These are phyloP conservation scores for Lactifluus hygrophoroides DNA, from an alignment of 768 basidiomycete species.

Conservation along the genomic window DNA sequence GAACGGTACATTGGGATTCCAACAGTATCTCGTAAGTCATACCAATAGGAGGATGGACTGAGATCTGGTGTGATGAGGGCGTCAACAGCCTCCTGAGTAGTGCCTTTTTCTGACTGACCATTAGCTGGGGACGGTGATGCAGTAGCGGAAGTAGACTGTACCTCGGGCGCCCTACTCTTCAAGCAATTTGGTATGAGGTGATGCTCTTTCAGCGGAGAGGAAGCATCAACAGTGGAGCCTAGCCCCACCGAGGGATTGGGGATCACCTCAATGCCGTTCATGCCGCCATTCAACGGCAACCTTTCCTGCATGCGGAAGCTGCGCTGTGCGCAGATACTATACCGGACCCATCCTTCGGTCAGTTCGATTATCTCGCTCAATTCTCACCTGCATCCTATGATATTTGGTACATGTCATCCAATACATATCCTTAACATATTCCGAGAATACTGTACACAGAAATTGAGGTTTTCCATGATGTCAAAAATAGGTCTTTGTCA, in stretches of 20 bases:
- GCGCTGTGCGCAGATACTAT: conserved; percentile 46
- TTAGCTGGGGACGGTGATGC: conserved; percentile 15
- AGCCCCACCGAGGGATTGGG: conserved; percentile 16
- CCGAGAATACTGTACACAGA: no score
- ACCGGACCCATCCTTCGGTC: no score
- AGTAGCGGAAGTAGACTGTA: conserved; percentile 9
- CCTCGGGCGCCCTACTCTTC: not conserved
- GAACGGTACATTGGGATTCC: conserved; percentile 13
- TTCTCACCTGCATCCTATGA: no score
- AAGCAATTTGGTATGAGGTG: not conserved
- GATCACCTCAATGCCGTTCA: conserved; percentile 55
- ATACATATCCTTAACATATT: no score
- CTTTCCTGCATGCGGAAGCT: conserved; percentile 57
- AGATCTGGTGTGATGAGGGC: not conserved
- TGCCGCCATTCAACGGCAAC: conserved; percentile 48
- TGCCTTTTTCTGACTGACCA: conserved; percentile 26
- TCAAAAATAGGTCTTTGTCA: no score
- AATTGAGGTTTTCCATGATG: no score
- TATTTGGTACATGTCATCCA: no score
- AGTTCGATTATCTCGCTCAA: no score
- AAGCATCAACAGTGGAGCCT: conserved; percentile 15
- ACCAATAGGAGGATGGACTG: not conserved
- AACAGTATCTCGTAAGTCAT: not conserved
- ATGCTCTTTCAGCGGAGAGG: not conserved
- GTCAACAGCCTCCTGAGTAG: no score